phyloP scores from a whole-genome alignment of 2,329 filamentous ascomycete species.

The Boeremia exigua region DNA sequence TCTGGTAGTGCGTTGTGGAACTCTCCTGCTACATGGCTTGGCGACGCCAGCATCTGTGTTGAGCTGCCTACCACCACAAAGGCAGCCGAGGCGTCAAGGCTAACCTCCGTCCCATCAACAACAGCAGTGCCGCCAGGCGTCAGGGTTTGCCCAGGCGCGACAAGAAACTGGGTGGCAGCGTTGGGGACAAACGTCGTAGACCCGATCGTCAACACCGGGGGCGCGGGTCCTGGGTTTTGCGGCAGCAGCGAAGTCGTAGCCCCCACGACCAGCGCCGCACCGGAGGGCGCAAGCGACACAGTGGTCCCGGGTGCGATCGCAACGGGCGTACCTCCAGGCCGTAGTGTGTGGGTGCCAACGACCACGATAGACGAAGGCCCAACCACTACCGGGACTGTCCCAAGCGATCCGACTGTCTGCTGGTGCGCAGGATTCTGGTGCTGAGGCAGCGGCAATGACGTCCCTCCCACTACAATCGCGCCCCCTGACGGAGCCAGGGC shows the following conservation, averaged over 20 bases:
- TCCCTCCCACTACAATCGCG: slow-evolving; percentile 42
- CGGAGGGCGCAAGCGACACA: slow-evolving; percentile 39
- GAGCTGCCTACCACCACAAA: slow-evolving; percentile 50
- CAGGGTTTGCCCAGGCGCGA: slow-evolving; percentile 48
- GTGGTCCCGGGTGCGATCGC: slow-evolving; percentile 42
- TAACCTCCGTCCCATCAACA: slow-evolving; percentile 49
- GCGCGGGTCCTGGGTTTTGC: slow-evolving; percentile 18
- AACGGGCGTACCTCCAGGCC: slow-evolving; percentile 43
- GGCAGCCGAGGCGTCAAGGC: slow-evolving; percentile 48
- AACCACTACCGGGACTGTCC: slow-evolving; percentile 37
- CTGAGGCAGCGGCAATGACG: slow-evolving; percentile 19
- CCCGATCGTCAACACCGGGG: slow-evolving; percentile 51
- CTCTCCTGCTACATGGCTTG: neutral
- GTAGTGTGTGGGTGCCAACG: slow-evolving; percentile 45
- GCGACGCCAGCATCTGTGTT: slow-evolving; percentile 25
- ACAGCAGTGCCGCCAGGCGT: slow-evolving; percentile 49
- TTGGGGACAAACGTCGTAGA: slow-evolving; percentile 51
- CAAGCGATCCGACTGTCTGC: slow-evolving; percentile 29
- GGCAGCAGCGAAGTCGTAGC: slow-evolving; percentile 36
- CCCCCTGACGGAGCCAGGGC: slow-evolving; percentile 43
- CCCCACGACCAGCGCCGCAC: slow-evolving; percentile 37
- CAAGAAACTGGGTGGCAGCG: slow-evolving; percentile 54
- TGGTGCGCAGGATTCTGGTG: neutral
- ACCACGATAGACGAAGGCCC: slow-evolving; percentile 42
- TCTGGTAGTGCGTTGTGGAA: neutral